Evolutionary conservation across 371 early-diverging fungal genomes (phyloP), one percentile per base, ranked within the genome.

Genomic region (Synchytrium microbalum): DNA sequence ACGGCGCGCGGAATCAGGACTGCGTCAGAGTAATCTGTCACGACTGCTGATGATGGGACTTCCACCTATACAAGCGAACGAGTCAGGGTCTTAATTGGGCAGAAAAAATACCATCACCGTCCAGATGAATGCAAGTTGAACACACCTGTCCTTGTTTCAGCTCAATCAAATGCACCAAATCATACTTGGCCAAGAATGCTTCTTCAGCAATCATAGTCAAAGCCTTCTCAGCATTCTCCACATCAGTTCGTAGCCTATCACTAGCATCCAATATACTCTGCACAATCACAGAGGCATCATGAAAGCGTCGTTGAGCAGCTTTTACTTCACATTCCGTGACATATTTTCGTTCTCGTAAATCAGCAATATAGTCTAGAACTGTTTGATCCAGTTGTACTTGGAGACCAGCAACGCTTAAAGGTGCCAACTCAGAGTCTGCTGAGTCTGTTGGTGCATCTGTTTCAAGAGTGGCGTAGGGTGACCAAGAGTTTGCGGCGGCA

Each of bases 141-240:
- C 30, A 14, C 27, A 72, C 76, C 70, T 82, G 82, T 10, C 84
- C 84, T 62, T 84, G 84, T 69, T 84, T 84, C 13, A 84, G 67
- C 57, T 68, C 64, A 58, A 70, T 75, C 60, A 84, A 65, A 5
- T 58, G 64, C 28, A 80, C 80, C 30, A 76, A 52, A 63, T 83
- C 75, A 65, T 74, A 81, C 27, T 68, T 78, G 46, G 53, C 61
- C 31, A 73, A 68, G 53, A 79, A 75, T 33, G 65, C 64, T 65
- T 74, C 72, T 61, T 80, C 79, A 28, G 68, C 29, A 59, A 82
- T 76, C 52, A 70, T 64, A 5, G 61, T 58, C 68, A 78, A 46
- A 28, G 74, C 76, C 28, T 26, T 65, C 8, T 62, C 59, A 1
- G 66, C 62, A 33, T 60, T 28, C n/a, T 82, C 81, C 19, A 64